phyloP scores from a whole-genome alignment of 345 rosid genomes.

The Pseudoturritis turrita region DNA sequence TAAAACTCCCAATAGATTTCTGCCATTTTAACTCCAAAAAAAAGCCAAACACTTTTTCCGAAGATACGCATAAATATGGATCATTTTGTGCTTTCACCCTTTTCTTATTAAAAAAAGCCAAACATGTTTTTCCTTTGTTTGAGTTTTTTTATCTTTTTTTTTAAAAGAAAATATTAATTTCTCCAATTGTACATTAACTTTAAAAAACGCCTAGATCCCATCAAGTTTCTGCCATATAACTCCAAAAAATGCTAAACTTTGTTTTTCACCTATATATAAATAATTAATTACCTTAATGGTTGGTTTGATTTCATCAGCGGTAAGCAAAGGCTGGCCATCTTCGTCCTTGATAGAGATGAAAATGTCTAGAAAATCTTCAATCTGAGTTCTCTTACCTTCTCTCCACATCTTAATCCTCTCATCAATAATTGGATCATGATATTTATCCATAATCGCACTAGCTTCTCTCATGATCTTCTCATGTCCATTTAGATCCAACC shows the following conservation, averaged over 20 bases:
- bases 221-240: too few species aligned
- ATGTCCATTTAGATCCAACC: slow-evolving; percentile 31
- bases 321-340: slow-evolving; percentile 33
- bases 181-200: too few species aligned
- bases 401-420: slow-evolving; percentile 33
- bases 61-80: too few species aligned
- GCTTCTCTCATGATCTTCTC: slow-evolving; percentile 33
- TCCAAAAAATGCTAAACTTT: too few species aligned
- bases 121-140: too few species aligned
- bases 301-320: slow-evolving; percentile 43
- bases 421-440: slow-evolving; percentile 29
- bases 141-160: too few species aligned
- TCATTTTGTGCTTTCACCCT: too few species aligned
- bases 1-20: background rate
- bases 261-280: background rate
- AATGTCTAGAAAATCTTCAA: slow-evolving; percentile 45
- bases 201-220: too few species aligned
- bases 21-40: background rate
- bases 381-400: slow-evolving; percentile 26
- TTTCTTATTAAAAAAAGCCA: too few species aligned
- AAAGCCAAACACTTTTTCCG: background rate
- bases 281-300: slow-evolving; percentile 30
- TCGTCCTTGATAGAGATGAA: slow-evolving; percentile 32
- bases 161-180: too few species aligned
- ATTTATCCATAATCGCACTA: slow-evolving; percentile 27